These are phyloP conservation scores for Trichothecium roseum DNA, from an alignment of 2,329 filamentous ascomycete species.

Conservation along the genomic window DNA sequence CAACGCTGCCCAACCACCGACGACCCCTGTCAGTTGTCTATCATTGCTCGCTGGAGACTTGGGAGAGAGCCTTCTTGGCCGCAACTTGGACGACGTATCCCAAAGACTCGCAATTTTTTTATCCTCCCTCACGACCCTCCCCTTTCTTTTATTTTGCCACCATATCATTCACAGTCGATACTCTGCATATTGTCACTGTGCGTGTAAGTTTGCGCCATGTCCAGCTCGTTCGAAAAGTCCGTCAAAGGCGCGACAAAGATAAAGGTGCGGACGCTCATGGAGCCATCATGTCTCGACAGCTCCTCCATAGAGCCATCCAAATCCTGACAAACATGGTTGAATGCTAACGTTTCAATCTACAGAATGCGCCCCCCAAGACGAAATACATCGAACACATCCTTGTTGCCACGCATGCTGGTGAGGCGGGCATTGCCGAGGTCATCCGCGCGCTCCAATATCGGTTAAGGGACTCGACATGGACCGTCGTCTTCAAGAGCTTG, in stretches of 20 bases:
- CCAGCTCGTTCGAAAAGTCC: slow-evolving; percentile 93
- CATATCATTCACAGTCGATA: slow-evolving; percentile 2
- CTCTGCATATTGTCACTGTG: background rate
- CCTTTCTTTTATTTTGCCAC: slow-evolving; percentile 3
- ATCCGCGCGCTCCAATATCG: slow-evolving; percentile 85
- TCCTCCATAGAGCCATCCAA: too few species aligned
- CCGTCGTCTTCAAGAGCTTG: slow-evolving; percentile 95
- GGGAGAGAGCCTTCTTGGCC: too few species aligned
- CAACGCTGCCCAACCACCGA: background rate
- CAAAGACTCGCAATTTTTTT: too few species aligned
- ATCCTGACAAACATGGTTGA: background rate
- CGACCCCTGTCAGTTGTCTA: background rate
- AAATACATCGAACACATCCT: slow-evolving; percentile 99
- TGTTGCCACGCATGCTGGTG: slow-evolving; percentile 86
- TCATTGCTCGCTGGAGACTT: too few species aligned
- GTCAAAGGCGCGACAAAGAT: slow-evolving; percentile 98
- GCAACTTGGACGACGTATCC: too few species aligned
- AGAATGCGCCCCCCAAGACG: slow-evolving; percentile 93
- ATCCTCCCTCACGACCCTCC: too few species aligned
- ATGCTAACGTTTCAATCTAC: background rate
- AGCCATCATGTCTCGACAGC: background rate
- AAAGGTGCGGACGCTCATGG: slow-evolving; percentile 48
- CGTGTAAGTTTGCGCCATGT: slow-evolving; percentile 38
- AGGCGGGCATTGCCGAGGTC: slow-evolving; percentile 89
- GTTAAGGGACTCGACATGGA: slow-evolving; percentile 94